A percentile compares a stretch with the other conserved stretches of the same genome.
Evolutionary conservation across 2,329 filamentous ascomycete species (phyloP).

Genomic region (Alternaria atra): DNA sequence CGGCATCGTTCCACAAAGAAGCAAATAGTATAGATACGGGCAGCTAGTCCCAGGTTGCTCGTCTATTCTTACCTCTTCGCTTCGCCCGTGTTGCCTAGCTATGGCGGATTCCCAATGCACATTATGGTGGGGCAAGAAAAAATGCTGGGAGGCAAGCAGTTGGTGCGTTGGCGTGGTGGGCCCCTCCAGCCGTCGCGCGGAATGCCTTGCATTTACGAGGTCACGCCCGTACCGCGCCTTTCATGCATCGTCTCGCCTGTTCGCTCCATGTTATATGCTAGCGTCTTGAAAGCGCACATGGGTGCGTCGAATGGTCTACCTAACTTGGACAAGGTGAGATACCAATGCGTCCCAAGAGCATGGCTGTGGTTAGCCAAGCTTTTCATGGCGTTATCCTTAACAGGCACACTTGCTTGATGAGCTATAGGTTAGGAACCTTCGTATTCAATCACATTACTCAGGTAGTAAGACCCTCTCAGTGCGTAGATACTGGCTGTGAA

Average conservation of each 20-base stretch:
- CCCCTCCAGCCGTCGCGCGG: not conserved
- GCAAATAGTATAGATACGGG: not conserved
- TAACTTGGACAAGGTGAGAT: not conserved
- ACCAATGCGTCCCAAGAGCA: not conserved
- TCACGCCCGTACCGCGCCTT: not conserved
- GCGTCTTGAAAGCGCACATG: not conserved
- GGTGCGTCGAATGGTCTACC: not conserved
- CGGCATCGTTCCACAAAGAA: not conserved
- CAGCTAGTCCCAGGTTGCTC: not conserved
- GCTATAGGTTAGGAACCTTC: not conserved
- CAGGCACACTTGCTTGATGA: not conserved
- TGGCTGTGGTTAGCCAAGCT: not conserved
- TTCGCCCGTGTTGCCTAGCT: not conserved
- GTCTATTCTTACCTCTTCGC: conserved; percentile 3
- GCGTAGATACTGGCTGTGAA: not conserved
- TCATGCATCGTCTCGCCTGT: not conserved
- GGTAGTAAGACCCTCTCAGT: not conserved
- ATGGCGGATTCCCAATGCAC: not conserved
- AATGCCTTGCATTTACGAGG: conserved; percentile 4
- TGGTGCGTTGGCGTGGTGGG: not conserved
- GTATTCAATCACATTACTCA: not conserved
- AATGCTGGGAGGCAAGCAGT: not conserved
- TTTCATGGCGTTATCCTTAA: not conserved
- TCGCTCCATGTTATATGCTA: not conserved
- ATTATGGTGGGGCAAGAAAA: not conserved